Evolutionary conservation across 495 filamentous ascomycete species (phyloP).

Genomic region (Penicillium chermesinum): DNA sequence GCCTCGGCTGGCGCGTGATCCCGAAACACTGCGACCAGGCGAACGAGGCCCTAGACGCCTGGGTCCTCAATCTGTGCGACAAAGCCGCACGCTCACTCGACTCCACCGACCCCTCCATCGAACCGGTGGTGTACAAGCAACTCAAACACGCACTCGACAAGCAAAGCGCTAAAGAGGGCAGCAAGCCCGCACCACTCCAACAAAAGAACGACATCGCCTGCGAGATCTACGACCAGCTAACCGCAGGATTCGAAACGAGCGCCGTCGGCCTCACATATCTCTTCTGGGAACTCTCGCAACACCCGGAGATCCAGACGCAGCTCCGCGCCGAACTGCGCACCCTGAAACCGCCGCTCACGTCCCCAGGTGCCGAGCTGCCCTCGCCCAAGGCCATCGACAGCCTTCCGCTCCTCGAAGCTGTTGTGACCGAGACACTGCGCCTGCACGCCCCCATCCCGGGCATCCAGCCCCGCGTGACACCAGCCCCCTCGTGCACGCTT

Average conservation of each 20-base stretch:
- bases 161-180: constrained; percentile 21
- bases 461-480: constrained; percentile 69
- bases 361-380: constrained; percentile 35
- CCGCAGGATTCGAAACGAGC: constrained; percentile 75
- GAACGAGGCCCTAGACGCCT: constrained; percentile 62
- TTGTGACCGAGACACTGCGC: constrained; percentile 70
- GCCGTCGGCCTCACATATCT: constrained; percentile 70
- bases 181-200: constrained; percentile 18
- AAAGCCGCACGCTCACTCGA: constrained; percentile 31
- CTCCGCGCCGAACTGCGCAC: constrained; percentile 59
- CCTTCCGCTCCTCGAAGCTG: constrained; percentile 69
- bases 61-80: constrained; percentile 56
- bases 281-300: constrained; percentile 59
- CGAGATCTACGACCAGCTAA: constrained; percentile 70
- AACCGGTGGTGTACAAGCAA: constrained; percentile 46
- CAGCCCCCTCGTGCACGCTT: constrained; percentile 45
- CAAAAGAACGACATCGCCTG: constrained; percentile 54
- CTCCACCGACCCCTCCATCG: constrained; percentile 27
- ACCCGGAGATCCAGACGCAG: constrained; percentile 48
- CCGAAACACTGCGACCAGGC: constrained; percentile 62
- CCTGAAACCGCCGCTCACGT: constrained; percentile 34
- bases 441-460: constrained; percentile 71
- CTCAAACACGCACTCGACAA: constrained; percentile 39
- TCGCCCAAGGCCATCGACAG: constrained; percentile 60
- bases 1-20: constrained; percentile 52